Evolutionary conservation across 78 protist species (phyloP).

Genomic region (Bodo saltans): DNA sequence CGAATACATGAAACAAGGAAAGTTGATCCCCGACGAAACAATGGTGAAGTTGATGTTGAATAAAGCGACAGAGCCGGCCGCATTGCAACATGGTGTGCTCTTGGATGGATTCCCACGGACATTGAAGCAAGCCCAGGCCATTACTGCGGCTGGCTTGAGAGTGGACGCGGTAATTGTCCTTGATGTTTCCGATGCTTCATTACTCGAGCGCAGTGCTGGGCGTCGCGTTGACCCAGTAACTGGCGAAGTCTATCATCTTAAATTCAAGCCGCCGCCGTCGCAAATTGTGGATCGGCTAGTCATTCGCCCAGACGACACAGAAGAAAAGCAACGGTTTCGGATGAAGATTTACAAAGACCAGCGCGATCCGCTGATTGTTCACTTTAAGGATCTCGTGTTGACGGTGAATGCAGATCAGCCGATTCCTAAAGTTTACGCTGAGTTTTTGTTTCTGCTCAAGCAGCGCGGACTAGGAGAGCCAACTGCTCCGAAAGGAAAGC

Average conservation of each 20-base stretch:
- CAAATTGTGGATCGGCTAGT: not conserved
- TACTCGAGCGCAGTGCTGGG: not conserved
- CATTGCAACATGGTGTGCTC: not conserved
- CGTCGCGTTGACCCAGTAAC: constrained; percentile 1
- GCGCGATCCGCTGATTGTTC: not conserved
- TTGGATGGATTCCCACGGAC: constrained; percentile 38
- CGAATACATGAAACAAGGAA: not conserved
- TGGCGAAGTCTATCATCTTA: not conserved
- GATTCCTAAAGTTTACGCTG: not conserved
- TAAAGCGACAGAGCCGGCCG: not conserved
- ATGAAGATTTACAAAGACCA: not conserved
- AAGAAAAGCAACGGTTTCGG: not conserved
- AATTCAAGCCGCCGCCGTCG: not conserved
- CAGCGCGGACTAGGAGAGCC: too few species aligned
- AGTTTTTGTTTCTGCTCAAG: too few species aligned
- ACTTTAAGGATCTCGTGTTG: not conserved
- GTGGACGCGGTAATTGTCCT: constrained; percentile 8
- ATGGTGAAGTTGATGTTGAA: not conserved
- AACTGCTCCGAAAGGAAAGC: too few species aligned
- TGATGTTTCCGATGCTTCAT: not conserved
- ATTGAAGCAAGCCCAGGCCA: constrained; percentile 1
- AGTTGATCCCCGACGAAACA: constrained; percentile 34
- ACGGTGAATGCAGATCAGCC: not conserved
- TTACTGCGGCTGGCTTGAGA: not conserved
- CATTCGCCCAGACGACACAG: constrained; percentile 23